These are phyloP conservation scores for Aureobasidium sp. DNA, from an alignment of 2,329 filamentous ascomycete species.

Conservation along the genomic window DNA sequence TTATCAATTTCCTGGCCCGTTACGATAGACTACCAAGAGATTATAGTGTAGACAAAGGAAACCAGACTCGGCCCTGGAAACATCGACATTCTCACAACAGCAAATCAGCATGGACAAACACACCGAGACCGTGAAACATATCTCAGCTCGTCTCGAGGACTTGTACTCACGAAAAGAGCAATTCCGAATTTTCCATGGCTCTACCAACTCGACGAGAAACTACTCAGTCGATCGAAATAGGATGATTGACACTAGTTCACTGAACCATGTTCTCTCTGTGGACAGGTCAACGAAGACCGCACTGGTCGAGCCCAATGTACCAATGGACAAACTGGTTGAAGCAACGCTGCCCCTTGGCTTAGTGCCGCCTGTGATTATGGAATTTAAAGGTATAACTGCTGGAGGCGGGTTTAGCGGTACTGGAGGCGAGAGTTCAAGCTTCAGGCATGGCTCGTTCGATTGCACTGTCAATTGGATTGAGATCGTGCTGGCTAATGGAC, in stretches of 20 bases:
- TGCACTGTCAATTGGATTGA: slow-evolving; percentile 55
- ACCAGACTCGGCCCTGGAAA: not conserved
- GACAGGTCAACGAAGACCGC: slow-evolving; percentile 48
- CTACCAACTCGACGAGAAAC: slow-evolving; percentile 66
- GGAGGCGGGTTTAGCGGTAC: slow-evolving; percentile 62
- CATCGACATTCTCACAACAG: not conserved
- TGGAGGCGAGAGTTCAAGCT: slow-evolving; percentile 61
- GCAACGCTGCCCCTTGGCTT: slow-evolving; percentile 50
- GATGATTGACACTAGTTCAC: slow-evolving; percentile 57
- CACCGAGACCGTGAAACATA: slow-evolving; percentile 36
- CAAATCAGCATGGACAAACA: slow-evolving; percentile 31
- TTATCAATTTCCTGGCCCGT: no score
- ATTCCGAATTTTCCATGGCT: slow-evolving; percentile 69
- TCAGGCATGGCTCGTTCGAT: slow-evolving; percentile 61
- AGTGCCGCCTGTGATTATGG: slow-evolving; percentile 61
- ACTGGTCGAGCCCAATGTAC: slow-evolving; percentile 62
- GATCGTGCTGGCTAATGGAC: slow-evolving; percentile 57
- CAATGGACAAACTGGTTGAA: slow-evolving; percentile 57
- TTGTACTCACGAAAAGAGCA: slow-evolving; percentile 49
- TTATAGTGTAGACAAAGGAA: not conserved
- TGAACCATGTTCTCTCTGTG: slow-evolving; percentile 57
- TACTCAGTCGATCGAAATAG: slow-evolving; percentile 19
- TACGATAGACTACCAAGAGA: no score
- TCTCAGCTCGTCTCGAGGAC: slow-evolving; percentile 39
- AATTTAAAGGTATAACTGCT: slow-evolving; percentile 63